These are phyloP conservation scores for Hyparrhenia diplandra DNA, from an alignment of 176 grass and related monocot species.

Conservation along the genomic window DNA sequence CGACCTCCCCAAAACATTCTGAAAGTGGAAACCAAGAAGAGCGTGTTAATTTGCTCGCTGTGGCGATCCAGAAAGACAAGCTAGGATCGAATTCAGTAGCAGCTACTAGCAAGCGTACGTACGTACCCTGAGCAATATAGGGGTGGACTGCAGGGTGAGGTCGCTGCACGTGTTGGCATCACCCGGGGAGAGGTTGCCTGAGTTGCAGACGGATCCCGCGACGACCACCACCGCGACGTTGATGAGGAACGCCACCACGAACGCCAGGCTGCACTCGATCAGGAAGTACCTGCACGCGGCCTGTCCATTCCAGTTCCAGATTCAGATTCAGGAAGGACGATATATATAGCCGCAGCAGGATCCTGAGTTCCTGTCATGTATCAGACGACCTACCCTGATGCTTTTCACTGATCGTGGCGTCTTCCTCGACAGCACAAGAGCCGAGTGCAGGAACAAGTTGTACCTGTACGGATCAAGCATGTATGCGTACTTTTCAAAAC, in stretches of 20 bases:
- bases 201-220: slow-evolving; percentile 32
- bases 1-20: no score
- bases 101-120: no score
- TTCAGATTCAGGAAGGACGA: no score
- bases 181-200: slow-evolving; percentile 9
- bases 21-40: no score
- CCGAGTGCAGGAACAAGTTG: slow-evolving; percentile 90
- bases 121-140: slow-evolving; percentile 44
- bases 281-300: slow-evolving; percentile 60
- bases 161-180: slow-evolving; percentile 33
- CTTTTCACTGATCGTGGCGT: slow-evolving; percentile 49
- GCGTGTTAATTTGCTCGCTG: no score
- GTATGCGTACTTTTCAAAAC: neutral
- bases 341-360: no score
- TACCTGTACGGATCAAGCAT: slow-evolving; percentile 22
- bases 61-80: no score
- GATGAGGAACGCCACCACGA: slow-evolving; percentile 65
- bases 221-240: slow-evolving; percentile 51
- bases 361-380: neutral
- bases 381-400: slow-evolving; percentile 37
- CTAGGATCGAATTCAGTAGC: no score
- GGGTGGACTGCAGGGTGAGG: slow-evolving; percentile 52
- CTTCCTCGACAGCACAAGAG: slow-evolving; percentile 75
- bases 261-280: slow-evolving; percentile 42
- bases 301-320: neutral